Conservation (phyloP, 805 yeast genomes). For the Starmerella khaoyaiensis region DNA sequence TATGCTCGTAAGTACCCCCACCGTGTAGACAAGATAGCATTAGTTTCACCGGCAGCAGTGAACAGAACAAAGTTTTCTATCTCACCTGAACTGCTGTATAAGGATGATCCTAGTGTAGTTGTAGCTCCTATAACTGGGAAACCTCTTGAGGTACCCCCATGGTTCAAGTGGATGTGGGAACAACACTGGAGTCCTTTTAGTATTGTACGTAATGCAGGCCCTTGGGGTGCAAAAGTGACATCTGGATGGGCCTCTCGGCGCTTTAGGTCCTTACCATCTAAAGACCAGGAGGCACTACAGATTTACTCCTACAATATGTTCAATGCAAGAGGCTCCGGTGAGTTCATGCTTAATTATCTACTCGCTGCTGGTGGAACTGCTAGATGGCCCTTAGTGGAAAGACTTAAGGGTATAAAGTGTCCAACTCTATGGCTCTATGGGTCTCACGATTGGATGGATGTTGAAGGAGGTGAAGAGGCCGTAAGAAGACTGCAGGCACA, state of each 20-base stretch:
- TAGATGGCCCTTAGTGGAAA: slow-evolving; percentile 49
- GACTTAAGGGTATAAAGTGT: slow-evolving; percentile 39
- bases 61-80: slow-evolving; percentile 33
- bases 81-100: slow-evolving; percentile 18
- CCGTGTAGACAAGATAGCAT: slow-evolving; percentile 51
- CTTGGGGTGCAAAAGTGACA: slow-evolving; percentile 70
- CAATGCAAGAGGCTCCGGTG: slow-evolving; percentile 82
- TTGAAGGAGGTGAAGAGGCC: slow-evolving; percentile 31
- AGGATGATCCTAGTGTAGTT: neutral
- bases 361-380: slow-evolving; percentile 89
- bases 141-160: slow-evolving; percentile 29
- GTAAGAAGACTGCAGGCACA: slow-evolving; percentile 20
- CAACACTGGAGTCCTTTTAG: slow-evolving; percentile 75
- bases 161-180: slow-evolving; percentile 78
- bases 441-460: slow-evolving; percentile 56
- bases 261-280: slow-evolving; percentile 43
- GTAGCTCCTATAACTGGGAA: slow-evolving; percentile 7
- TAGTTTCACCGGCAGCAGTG: slow-evolving; percentile 87
- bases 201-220: slow-evolving; percentile 63
- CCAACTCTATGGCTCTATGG: slow-evolving; percentile 81
- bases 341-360: slow-evolving; percentile 71
- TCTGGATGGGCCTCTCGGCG: slow-evolving; percentile 84
- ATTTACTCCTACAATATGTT: slow-evolving; percentile 73
- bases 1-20: slow-evolving; percentile 52
- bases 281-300: slow-evolving; percentile 48